phyloP scores from a whole-genome alignment of 768 basidiomycete species.

The Dentipellis sp. region DNA sequence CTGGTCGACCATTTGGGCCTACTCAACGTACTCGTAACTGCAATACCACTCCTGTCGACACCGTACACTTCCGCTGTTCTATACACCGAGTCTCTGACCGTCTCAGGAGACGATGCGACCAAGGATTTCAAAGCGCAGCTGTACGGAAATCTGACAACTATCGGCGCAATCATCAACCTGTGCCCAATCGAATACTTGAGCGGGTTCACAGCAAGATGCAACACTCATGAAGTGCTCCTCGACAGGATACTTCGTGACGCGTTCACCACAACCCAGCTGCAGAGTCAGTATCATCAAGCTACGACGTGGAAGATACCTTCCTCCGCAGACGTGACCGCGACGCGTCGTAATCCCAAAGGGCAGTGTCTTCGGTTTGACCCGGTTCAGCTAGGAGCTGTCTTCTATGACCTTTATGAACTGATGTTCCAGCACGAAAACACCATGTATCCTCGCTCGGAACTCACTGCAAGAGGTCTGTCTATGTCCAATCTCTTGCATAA shows the following conservation, averaged over 20 bases:
- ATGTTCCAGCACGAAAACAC: conserved; percentile 37
- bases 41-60: conserved; percentile 29
- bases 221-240: background rate
- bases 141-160: background rate
- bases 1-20: conserved; percentile 37
- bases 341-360: background rate
- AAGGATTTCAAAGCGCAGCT: background rate
- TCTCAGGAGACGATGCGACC: conserved; percentile 18
- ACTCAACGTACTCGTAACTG: conserved; percentile 31
- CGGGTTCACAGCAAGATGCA: background rate
- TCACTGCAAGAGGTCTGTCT: conserved; percentile 5
- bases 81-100: conserved; percentile 31
- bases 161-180: background rate
- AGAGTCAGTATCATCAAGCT: background rate
- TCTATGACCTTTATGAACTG: conserved; percentile 33
- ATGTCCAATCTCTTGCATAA: conserved; percentile 29
- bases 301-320: background rate
- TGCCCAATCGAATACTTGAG: background rate
- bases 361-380: conserved; percentile 17
- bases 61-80: conserved; percentile 22
- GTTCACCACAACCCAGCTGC: background rate
- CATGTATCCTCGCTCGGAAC: background rate
- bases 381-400: conserved; percentile 25
- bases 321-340: conserved; percentile 7
- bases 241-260: background rate